Conservation (phyloP, 495 filamentous ascomycete species). For the Chlorociboria aeruginascens region DNA sequence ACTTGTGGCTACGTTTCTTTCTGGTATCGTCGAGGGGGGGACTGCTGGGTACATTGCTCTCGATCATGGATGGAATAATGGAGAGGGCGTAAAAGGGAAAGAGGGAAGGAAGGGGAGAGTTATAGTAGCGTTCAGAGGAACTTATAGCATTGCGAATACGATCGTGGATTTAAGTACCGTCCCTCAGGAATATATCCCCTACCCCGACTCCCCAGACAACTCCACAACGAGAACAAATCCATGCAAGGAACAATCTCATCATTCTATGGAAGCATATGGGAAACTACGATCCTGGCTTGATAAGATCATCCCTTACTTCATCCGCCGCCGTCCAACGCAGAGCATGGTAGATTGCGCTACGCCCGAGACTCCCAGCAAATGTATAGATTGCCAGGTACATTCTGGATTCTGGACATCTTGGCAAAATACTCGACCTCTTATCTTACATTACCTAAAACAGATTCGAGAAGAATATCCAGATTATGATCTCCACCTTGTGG, state of each 20-base stretch:
- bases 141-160: constrained; percentile 84
- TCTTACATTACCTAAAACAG: constrained; percentile 46
- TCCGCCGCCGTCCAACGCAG: too few relatives aligned
- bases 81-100: not conserved
- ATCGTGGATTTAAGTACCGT: constrained; percentile 78
- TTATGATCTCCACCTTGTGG: constrained; percentile 61
- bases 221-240: not conserved
- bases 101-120: constrained; percentile 30
- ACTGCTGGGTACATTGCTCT: constrained; percentile 90
- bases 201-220: constrained; percentile 39
- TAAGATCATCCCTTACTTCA: too few relatives aligned
- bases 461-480: constrained; percentile 42
- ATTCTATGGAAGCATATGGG: not conserved
- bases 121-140: constrained; percentile 88
- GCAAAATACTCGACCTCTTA: constrained; percentile 51
- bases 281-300: too few relatives aligned
- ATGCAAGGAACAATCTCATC: not conserved
- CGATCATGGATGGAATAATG: constrained; percentile 42
- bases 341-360: too few relatives aligned
- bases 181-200: constrained; percentile 84
- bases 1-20: constrained; percentile 80
- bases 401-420: constrained; percentile 80
- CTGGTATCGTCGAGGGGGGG: constrained; percentile 74
- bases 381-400: constrained; percentile 82
- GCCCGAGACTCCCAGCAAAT: constrained; percentile 25